phyloP scores from a whole-genome alignment of 345 rosid genomes.

The Boechera retrofracta region DNA sequence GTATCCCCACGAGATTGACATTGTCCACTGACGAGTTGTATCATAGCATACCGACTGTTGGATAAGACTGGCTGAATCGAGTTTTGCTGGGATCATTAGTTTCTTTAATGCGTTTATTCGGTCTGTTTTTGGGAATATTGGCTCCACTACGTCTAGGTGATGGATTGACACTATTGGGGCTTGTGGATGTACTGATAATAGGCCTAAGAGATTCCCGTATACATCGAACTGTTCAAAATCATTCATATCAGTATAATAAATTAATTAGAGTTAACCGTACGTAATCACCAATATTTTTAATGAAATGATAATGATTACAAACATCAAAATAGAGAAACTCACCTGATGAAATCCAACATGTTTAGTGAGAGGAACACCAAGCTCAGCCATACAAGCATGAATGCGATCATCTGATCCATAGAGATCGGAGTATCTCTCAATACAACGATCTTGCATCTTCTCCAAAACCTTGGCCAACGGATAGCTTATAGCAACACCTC shows the following conservation, averaged over 20 bases:
- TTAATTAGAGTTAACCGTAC: background rate
- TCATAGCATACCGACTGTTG: conserved; percentile 84
- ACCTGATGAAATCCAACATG: conserved; percentile 92
- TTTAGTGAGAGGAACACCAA: conserved; percentile 78
- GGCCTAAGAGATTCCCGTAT: conserved; percentile 62
- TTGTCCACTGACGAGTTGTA: conserved; percentile 58
- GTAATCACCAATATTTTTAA: background rate
- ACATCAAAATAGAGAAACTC: background rate
- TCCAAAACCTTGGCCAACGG: conserved; percentile 60
- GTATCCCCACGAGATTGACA: conserved; percentile 83
- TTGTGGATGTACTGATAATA: conserved; percentile 74
- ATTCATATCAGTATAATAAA: background rate
- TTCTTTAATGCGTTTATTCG: conserved; percentile 51
- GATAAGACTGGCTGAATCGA: conserved; percentile 69
- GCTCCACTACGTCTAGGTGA: conserved; percentile 64
- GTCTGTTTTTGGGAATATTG: conserved; percentile 62
- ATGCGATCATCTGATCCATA: conserved; percentile 83
- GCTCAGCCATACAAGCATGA: conserved; percentile 87
- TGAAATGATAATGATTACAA: background rate
- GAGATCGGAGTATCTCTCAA: conserved; percentile 58
- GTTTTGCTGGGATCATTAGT: conserved; percentile 50
- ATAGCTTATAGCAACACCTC: conserved; percentile 83
- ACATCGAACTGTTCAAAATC: conserved; percentile 55
- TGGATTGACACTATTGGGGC: conserved; percentile 72
- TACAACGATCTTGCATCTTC: conserved; percentile 66